phyloP scores from a whole-genome alignment of 106 monocot species.

The Acorus gramineus region DNA sequence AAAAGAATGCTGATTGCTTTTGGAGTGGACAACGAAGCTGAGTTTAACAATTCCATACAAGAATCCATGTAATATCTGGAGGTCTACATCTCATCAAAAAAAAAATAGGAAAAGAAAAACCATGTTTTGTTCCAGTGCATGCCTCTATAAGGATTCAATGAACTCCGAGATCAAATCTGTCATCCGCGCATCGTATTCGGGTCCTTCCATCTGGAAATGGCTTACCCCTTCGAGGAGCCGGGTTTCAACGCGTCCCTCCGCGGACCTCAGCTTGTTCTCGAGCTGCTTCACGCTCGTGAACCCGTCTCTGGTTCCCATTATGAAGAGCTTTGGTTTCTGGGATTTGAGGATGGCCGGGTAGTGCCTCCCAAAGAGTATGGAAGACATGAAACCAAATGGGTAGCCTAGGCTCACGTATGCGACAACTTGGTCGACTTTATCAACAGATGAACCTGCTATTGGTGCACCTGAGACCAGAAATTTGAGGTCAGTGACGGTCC shows the following conservation, averaged over 20 bases:
- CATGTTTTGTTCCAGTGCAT: too few relatives aligned
- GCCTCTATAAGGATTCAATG: slow-evolving; percentile 29
- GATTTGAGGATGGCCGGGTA: slow-evolving; percentile 57
- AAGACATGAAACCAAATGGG: slow-evolving; percentile 70
- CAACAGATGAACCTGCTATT: slow-evolving; percentile 85
- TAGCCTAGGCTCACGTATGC: slow-evolving; percentile 88
- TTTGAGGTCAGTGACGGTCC: neutral
- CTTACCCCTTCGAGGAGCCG: slow-evolving; percentile 71
- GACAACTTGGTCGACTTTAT: slow-evolving; percentile 65
- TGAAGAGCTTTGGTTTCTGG: slow-evolving; percentile 67
- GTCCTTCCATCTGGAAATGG: slow-evolving; percentile 97
- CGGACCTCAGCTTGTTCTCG: slow-evolving; percentile 66
- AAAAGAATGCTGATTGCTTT: too few relatives aligned
- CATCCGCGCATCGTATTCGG: slow-evolving; percentile 79
- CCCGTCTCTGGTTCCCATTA: slow-evolving; percentile 91
- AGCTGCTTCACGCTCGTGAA: slow-evolving; percentile 93
- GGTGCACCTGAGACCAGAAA: slow-evolving; percentile 58
- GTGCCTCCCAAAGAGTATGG: slow-evolving; percentile 84
- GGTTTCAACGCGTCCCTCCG: slow-evolving; percentile 53
- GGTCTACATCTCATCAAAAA: too few relatives aligned
- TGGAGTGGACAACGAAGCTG: too few relatives aligned
- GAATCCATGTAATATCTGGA: too few relatives aligned
- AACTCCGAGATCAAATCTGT: slow-evolving; percentile 35
- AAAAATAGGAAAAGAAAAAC: too few relatives aligned
- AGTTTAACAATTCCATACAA: too few relatives aligned